Evolutionary conservation across 345 rosid species (phyloP).

Genomic region (Populus pruinosa): DNA sequence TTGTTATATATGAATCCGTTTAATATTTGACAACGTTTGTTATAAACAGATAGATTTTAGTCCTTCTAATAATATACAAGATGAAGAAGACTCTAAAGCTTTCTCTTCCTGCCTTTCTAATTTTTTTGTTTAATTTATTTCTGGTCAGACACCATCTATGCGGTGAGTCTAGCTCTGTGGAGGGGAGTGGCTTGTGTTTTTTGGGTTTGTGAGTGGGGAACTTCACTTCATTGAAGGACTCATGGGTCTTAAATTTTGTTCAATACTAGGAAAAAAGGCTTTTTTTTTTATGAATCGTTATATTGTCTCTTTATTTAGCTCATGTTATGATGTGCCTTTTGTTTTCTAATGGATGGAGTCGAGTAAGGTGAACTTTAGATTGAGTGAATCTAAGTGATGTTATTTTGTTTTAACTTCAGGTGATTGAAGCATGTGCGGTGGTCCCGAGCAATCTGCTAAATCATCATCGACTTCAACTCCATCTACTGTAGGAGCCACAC

Average conservation of each 20-base stretch:
- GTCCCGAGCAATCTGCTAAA: conserved; percentile 21
- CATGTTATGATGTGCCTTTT: background rate
- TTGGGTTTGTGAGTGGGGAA: background rate
- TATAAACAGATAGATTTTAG: background rate
- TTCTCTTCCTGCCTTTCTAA: background rate
- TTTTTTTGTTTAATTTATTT: background rate
- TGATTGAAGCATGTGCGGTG: conserved; percentile 33
- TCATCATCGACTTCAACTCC: conserved; percentile 13
- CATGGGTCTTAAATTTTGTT: background rate
- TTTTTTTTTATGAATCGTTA: too few relatives aligned
- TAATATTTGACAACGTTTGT: background rate
- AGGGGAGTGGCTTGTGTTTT: background rate
- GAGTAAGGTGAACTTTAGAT: background rate
- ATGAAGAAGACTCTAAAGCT: background rate
- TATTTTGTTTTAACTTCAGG: conserved; percentile 14
- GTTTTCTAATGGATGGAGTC: background rate
- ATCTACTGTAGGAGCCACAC: background rate
- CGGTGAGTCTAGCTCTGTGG: background rate
- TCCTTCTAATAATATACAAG: background rate
- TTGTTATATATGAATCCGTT: background rate
- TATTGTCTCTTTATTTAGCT: background rate
- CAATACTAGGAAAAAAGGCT: background rate
- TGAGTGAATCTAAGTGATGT: background rate
- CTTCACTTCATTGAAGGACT: background rate
- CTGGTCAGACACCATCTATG: background rate